Evolutionary conservation across 257 asterid genomes (phyloP), one percentile per base, ranked within the genome.

Genomic region (Forsythia viridissima): DNA sequence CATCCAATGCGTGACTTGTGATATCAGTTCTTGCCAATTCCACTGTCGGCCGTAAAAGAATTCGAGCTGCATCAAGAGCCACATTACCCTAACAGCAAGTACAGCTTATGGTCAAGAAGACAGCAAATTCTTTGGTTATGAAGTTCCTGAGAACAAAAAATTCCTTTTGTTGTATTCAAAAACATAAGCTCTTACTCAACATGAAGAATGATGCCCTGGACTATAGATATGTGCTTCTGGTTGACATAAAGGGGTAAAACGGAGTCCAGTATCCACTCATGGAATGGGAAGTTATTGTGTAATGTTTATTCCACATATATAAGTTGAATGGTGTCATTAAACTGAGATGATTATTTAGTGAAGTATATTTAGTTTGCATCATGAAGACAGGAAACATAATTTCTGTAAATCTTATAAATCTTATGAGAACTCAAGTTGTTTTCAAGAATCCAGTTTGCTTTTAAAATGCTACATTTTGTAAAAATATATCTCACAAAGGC

Each of bases 11-110:
- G 83, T 93, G 98, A 76, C 80, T 80, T 39, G 98, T 88, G 72
- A 95, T 92, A 88, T 95, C 97, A 65, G 99, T 95, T 74, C 76
- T 85, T 40, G 94, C 96, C 84, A 93, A 87, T 88, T 95, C 99
- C 15, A 69, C 46, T 61, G 86, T 87, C 79, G 99, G 92, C 13
- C 96, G 90, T 83, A 95, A 83, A 82, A 95, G 98, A 83, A 95
- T 82, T 42, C 99, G 91, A 75, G 99, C 98, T 77, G 87, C 92
- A 83, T 95, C 99, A 81, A 95, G 98, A 71, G 99, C 97, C 61
- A 95, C 99, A 89, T 95, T 95, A 51, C 99, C 99, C 99, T 91
- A 80, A 76, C 75, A 73, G 61, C 39, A 70, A 78, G 46, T 39
- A 63, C 39, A 48, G 61, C 24, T 21, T 30, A 72, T 65, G 69